Evolutionary conservation across 495 filamentous ascomycete genomes (phyloP).

Genomic region (Aspergillus hancockii): DNA sequence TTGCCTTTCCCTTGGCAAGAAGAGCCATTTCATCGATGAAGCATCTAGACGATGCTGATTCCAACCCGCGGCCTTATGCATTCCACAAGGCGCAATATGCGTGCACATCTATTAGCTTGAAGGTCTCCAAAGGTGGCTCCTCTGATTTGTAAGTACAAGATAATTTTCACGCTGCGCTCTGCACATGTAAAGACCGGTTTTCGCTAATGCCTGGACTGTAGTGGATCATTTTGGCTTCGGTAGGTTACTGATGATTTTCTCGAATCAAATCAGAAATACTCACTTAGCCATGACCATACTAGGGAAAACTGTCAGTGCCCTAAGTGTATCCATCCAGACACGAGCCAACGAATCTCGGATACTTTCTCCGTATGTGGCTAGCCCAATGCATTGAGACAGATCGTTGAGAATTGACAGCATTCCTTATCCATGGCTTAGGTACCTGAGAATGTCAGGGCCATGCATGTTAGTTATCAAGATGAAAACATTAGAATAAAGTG

Average conservation of each 20-base stretch:
- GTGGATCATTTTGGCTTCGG: constrained; percentile 24
- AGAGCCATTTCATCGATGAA: neutral
- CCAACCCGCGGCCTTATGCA: neutral
- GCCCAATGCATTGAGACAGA: neutral
- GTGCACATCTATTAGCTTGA: neutral
- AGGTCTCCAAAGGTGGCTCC: neutral
- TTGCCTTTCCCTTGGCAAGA: neutral
- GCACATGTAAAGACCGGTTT: neutral
- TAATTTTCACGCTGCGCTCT: neutral
- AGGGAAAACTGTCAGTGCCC: constrained; percentile 84
- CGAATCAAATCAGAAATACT: neutral
- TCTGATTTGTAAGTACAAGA: neutral
- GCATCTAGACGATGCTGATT: neutral
- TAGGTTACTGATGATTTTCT: constrained; percentile 3
- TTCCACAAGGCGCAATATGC: neutral
- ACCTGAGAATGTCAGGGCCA: neutral
- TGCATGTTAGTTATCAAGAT: neutral
- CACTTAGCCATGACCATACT: constrained; percentile 5
- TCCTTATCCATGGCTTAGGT: neutral
- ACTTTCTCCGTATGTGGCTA: constrained; percentile 61
- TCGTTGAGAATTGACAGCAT: neutral
- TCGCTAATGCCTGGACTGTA: constrained; percentile 13
- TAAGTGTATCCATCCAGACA: constrained; percentile 73
- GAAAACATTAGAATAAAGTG: constrained; percentile 17
- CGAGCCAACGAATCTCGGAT: constrained; percentile 70